Evolutionary conservation across 164 flowering plant genomes (phyloP).

Genomic region (Protea cynaroides): DNA sequence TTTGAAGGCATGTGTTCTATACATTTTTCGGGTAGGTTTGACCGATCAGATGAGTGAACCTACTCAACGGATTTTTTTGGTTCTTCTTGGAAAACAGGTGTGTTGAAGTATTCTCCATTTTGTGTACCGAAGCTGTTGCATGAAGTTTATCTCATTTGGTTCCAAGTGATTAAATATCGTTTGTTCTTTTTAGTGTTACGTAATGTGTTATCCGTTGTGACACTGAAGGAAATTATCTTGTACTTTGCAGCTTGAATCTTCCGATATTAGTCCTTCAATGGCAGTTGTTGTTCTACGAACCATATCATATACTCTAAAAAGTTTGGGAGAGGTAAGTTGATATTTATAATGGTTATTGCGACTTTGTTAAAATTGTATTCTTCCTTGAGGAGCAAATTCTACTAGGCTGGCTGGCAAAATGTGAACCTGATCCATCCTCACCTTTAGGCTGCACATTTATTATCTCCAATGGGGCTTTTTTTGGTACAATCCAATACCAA

Average conservation of each 20-base stretch:
- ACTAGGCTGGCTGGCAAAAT: too few species aligned
- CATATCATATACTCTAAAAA: conserved; percentile 61
- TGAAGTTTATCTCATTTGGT: neutral
- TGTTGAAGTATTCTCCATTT: conserved; percentile 2
- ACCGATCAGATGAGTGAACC: conserved; percentile 94
- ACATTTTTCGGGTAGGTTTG: conserved; percentile 85
- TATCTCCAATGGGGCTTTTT: too few species aligned
- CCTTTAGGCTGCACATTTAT: too few species aligned
- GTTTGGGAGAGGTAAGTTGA: conserved; percentile 78
- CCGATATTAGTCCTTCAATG: conserved; percentile 61
- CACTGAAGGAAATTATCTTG: conserved; percentile 2
- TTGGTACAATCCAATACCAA: too few species aligned
- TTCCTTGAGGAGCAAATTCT: neutral
- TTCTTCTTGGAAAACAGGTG: conserved; percentile 83
- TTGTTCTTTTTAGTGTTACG: neutral
- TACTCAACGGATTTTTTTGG: conserved; percentile 76
- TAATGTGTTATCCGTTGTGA: conserved; percentile 2
- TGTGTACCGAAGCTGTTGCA: neutral
- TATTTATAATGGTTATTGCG: neutral
- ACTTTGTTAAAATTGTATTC: neutral
- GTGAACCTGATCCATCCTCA: too few species aligned
- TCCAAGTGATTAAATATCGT: neutral
- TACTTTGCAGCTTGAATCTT: conserved; percentile 63
- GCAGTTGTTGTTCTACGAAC: conserved; percentile 72
- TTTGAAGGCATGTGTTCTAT: conserved; percentile 89